Evolutionary conservation across 345 rosid genomes (phyloP), one percentile per base, ranked within the genome.

Genomic region (Bruguiera sexangula): DNA sequence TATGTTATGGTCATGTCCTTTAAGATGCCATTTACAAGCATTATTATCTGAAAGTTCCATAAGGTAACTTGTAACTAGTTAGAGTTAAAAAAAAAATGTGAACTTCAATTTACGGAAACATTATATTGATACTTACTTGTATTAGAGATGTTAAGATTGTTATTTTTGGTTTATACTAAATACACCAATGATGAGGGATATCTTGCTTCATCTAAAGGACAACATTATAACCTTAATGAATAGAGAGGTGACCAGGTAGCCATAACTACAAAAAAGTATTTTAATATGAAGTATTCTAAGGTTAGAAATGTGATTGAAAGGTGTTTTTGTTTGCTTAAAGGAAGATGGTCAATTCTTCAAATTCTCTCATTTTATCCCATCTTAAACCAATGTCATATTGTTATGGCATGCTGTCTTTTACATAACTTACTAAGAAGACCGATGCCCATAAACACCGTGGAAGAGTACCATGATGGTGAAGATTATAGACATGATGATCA

Each of bases 131-230:
- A 34, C 9, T 34, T 1, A 31, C 34, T 32, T 6, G 37, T 32
- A 26, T 32, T 15, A 34, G 0, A 61, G 6, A 34, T 61, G 22
- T 5, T 6, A 61, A 63, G 53, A 48, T 55, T 22, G 3, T 13
- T 66, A 48, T 66, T 29, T 13, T 60, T 67, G 22, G 62, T 67
- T 13, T 55, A 71, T 62, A 48, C 6, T 46, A 54, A 61, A 3
- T 56, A 60, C 32, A 65, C 60, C 0, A 70, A 75, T 60, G 2
- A 27, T 0, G 34, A 22, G 1, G 53, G 59, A 3, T 75, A 60
- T 70, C 61, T 68, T 63, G 36, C 63, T 22, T 32, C 51, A 2
- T 74, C 6, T 55, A 62, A 34, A 62, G 36, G 70, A 2, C 30
- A 43, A 32, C 3, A 19, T 3, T 69, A 75, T 37, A 62, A 64